A percentile compares a stretch with the other conserved stretches of the same genome.
These are phyloP conservation scores for Oldenlandia corymbosa DNA, from an alignment of 257 asterid genomes.

Conservation along the genomic window DNA sequence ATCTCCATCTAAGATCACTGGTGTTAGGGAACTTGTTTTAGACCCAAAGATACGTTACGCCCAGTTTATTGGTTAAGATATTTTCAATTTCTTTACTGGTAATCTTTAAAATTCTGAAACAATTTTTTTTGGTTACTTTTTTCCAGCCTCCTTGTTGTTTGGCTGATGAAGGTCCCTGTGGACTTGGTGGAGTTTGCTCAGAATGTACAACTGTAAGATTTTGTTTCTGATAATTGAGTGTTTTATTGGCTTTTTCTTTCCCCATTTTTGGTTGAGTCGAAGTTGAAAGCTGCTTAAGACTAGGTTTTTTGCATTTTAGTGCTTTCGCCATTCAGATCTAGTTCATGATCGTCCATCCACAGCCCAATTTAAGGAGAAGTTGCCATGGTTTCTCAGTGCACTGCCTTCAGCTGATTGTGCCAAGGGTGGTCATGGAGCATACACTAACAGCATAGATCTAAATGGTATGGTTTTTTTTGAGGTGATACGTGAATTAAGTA, in stretches of 20 bases:
- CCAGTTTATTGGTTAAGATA: not conserved
- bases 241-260: no score
- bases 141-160: slow-evolving; percentile 97
- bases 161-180: slow-evolving; percentile 53
- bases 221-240: not conserved
- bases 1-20: no score
- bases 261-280: not conserved
- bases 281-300: slow-evolving; percentile 10
- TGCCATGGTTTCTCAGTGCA: slow-evolving; percentile 91
- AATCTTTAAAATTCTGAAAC: slow-evolving; percentile 1
- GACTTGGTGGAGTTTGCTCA: slow-evolving; percentile 55
- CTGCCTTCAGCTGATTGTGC: slow-evolving; percentile 94
- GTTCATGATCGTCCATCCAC: slow-evolving; percentile 79
- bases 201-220: slow-evolving; percentile 91
- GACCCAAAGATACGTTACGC: no score
- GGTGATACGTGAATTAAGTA: not conserved
- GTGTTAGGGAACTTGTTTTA: no score
- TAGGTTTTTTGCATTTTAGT: slow-evolving; percentile 42
- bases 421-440: slow-evolving; percentile 94
- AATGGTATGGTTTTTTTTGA: slow-evolving; percentile 38
- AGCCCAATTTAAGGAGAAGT: slow-evolving; percentile 69
- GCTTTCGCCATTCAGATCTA: slow-evolving; percentile 82
- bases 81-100: not conserved
- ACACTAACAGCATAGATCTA: slow-evolving; percentile 70
- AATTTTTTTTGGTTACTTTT: slow-evolving; percentile 11